Conservation (phyloP, 2,329 filamentous ascomycete genomes). For the Daldinia eschscholtzii region DNA sequence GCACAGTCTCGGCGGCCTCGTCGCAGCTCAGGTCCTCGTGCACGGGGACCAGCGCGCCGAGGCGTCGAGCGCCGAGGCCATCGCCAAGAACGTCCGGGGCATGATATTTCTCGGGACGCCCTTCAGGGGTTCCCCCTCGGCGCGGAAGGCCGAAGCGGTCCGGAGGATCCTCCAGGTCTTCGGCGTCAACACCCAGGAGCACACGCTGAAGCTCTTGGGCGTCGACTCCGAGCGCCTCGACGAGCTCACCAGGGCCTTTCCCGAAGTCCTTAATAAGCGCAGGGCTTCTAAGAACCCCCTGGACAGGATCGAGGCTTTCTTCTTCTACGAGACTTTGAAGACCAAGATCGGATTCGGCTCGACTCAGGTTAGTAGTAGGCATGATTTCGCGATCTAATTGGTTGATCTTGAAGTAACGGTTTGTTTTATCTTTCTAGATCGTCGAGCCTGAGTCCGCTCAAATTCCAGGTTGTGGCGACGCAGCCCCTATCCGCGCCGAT, state of each 20-base stretch:
- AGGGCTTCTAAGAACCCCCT: constrained; percentile 6
- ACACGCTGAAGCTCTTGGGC: not conserved
- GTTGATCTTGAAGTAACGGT: not conserved
- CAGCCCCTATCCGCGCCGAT: not conserved
- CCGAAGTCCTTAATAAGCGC: constrained; percentile 7
- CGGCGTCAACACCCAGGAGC: not conserved
- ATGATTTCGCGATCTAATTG: not conserved
- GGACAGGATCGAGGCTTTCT: constrained; percentile 13
- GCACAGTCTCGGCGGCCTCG: constrained; percentile 3
- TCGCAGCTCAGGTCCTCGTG: constrained; percentile 2
- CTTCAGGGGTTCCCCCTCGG: not conserved
- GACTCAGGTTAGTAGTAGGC: not conserved
- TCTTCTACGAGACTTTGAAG: constrained; percentile 15
- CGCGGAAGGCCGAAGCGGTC: not conserved
- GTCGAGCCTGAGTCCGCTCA: constrained; percentile 11
- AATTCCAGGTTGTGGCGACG: constrained; percentile 13
- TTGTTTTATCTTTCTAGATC: not conserved
- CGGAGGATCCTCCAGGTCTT: constrained; percentile 4
- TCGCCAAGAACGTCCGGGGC: constrained; percentile 7
- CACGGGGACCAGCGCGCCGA: constrained; percentile 5
- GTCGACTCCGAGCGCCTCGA: not conserved
- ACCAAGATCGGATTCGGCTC: not conserved
- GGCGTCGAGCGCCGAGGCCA: not conserved
- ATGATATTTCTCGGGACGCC: constrained; percentile 7
- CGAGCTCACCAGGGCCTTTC: constrained; percentile 1